Conservation (phyloP, 345 rosid genomes). For the Garcia nutans region DNA sequence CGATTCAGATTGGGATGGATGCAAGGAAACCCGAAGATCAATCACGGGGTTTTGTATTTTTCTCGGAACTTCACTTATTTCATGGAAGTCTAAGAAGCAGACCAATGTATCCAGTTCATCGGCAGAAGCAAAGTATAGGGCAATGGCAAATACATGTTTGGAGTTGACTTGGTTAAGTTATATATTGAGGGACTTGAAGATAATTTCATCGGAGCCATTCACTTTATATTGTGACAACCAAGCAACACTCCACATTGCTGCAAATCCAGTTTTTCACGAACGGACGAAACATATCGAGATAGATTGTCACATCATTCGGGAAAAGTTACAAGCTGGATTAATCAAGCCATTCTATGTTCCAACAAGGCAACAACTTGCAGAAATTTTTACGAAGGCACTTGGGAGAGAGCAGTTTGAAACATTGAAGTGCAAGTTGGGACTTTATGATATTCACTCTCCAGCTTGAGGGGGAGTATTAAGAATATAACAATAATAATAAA, state of each 20-base stretch:
- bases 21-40: neutral
- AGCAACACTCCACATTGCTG: neutral
- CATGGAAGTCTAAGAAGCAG: too few species aligned
- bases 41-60: neutral
- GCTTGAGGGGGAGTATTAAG: too few species aligned
- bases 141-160: neutral
- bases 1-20: neutral
- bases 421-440: too few species aligned
- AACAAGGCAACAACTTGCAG: too few species aligned
- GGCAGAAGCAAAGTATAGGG: neutral
- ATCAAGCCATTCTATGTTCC: too few species aligned
- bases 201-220: neutral
- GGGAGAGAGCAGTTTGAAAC: too few species aligned
- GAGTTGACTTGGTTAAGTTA: neutral
- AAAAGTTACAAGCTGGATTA: too few species aligned
- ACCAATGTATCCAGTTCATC: neutral
- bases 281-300: too few species aligned
- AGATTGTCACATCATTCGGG: neutral
- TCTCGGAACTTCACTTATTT: neutral
- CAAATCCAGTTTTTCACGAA: neutral
- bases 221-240: neutral
- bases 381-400: too few species aligned
- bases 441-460: too few species aligned
- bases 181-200: neutral
- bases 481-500: too few species aligned